These are phyloP conservation scores for Lepiota brunneoincarnata DNA, from an alignment of 768 basidiomycete genomes.

Conservation along the genomic window DNA sequence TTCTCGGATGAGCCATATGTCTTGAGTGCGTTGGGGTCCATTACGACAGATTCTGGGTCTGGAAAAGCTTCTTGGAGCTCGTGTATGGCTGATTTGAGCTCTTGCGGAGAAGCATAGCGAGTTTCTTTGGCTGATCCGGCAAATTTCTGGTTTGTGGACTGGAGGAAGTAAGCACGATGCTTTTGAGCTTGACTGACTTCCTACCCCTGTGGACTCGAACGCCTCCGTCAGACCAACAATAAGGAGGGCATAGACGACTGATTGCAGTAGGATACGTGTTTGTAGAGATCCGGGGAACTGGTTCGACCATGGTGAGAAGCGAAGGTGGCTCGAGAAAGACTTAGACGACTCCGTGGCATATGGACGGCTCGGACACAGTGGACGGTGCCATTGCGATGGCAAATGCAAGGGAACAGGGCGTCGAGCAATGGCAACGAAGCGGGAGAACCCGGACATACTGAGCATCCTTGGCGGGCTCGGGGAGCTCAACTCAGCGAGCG, in stretches of 20 bases:
- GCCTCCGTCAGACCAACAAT: constrained; percentile 28
- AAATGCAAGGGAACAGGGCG: background rate
- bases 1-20: constrained; percentile 67
- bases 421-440: background rate
- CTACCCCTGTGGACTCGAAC: constrained; percentile 22
- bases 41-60: constrained; percentile 44
- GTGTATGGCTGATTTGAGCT: constrained; percentile 48
- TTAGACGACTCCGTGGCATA: constrained; percentile 4
- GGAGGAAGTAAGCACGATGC: background rate
- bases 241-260: constrained; percentile 31
- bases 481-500: no score
- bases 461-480: background rate
- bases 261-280: constrained; percentile 32
- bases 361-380: background rate
- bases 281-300: constrained; percentile 31
- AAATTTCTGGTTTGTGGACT: constrained; percentile 4
- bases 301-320: constrained; percentile 41
- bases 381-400: background rate
- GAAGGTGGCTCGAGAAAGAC: constrained; percentile 9
- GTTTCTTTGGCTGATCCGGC: constrained; percentile 10
- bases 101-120: constrained; percentile 44
- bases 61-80: constrained; percentile 49
- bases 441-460: constrained; percentile 12
- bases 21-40: constrained; percentile 46
- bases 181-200: constrained; percentile 10